Percentiles rank a stretch among this genome's conserved stretches.
Conservation (phyloP, 2,329 filamentous ascomycete genomes). For the Fusarium illudens region DNA sequence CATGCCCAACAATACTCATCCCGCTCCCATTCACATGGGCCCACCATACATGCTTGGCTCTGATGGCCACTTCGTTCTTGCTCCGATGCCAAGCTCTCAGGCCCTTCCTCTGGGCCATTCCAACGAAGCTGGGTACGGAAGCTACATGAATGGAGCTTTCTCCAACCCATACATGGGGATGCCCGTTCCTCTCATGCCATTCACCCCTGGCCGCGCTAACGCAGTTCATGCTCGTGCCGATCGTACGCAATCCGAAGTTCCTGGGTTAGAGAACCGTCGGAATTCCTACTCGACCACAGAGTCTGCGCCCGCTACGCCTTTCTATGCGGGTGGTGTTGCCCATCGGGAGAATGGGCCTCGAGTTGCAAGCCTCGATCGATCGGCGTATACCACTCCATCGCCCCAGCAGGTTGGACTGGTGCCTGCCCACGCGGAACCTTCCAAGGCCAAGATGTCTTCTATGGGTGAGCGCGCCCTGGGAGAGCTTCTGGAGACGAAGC, state of each 20-base stretch:
- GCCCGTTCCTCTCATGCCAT: constrained; percentile 56
- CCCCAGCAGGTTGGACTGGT: constrained; percentile 64
- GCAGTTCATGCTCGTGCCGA: constrained; percentile 57
- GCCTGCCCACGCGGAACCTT: constrained; percentile 50
- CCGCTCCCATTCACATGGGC: constrained; percentile 47
- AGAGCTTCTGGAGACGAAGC: constrained; percentile 76
- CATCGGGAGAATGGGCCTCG: constrained; percentile 68
- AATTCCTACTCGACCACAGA: constrained; percentile 74
- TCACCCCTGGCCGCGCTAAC: constrained; percentile 60
- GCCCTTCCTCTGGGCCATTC: constrained; percentile 48
- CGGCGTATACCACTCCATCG: constrained; percentile 73
- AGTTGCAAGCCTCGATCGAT: constrained; percentile 67
- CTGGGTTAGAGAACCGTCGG: constrained; percentile 70
- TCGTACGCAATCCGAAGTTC: constrained; percentile 62
- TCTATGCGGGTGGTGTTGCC: constrained; percentile 64
- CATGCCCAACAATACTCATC: constrained; percentile 44
- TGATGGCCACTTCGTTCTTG: constrained; percentile 51
- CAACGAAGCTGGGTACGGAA: constrained; percentile 47
- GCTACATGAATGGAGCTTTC: constrained; percentile 47
- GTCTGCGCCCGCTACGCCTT: constrained; percentile 71
- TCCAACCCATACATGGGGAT: constrained; percentile 49
- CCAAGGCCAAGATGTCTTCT: constrained; percentile 53
- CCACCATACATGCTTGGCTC: constrained; percentile 50
- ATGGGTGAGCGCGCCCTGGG: constrained; percentile 64
- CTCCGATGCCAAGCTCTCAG: constrained; percentile 48